A percentile compares a stretch with the other conserved stretches of the same genome.
These are phyloP conservation scores for Haberlea rhodopensis DNA, from an alignment of 257 asterid species.

Conservation along the genomic window DNA sequence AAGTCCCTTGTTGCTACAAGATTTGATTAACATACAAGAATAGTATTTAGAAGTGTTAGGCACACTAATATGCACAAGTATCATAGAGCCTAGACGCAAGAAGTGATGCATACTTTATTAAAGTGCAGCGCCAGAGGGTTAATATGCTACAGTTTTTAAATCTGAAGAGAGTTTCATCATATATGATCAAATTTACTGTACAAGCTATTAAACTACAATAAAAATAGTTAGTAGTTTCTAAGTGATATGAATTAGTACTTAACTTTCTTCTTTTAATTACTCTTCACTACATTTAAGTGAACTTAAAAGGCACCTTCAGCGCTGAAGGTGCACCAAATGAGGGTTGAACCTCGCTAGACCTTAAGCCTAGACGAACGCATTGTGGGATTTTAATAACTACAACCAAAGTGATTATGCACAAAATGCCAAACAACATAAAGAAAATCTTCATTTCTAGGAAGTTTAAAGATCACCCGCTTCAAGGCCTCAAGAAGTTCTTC, in stretches of 20 bases:
- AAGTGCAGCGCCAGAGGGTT: too few relatives aligned
- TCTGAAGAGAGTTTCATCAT: too few relatives aligned
- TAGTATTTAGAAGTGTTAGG: slow-evolving; percentile 1
- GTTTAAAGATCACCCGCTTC: slow-evolving; percentile 62
- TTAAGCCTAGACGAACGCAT: background rate
- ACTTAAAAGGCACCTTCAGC: background rate
- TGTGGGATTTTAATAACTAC: background rate
- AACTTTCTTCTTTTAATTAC: too few relatives aligned
- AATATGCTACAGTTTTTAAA: too few relatives aligned
- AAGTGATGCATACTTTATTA: too few relatives aligned
- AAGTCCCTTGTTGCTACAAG: slow-evolving; percentile 95
- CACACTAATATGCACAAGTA: background rate
- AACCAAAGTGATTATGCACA: slow-evolving; percentile 12
- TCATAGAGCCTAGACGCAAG: background rate
- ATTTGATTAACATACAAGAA: slow-evolving; percentile 25
- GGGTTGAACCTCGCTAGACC: background rate
- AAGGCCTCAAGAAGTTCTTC: slow-evolving; percentile 96
- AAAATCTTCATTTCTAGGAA: slow-evolving; percentile 27
- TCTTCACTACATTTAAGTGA: too few relatives aligned
- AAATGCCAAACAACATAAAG: slow-evolving; percentile 10
- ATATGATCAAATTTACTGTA: too few relatives aligned
- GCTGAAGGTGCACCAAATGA: background rate
- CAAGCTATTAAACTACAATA: too few relatives aligned
- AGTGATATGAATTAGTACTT: background rate
- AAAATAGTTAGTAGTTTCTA: background rate